Percentiles rank a stretch among this genome's conserved stretches.
Conservation (phyloP, 345 rosid species). For the Pelargonium nanum region DNA sequence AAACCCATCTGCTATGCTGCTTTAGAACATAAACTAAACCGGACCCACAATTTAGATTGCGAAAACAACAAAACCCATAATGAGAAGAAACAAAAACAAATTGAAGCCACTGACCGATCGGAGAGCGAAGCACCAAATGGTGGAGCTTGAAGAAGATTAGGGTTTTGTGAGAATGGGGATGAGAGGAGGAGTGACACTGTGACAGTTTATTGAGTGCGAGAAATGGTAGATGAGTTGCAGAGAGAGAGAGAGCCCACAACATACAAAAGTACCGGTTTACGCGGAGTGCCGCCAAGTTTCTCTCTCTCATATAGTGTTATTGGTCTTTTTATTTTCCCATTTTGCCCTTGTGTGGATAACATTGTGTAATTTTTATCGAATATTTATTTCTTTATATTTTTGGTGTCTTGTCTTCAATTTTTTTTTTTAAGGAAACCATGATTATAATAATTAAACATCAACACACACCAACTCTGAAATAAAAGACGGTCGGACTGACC, state of each 20-base stretch:
- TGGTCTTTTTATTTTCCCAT: background rate
- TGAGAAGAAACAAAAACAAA: background rate
- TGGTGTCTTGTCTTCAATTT: background rate
- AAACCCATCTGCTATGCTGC: no score
- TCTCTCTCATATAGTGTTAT: background rate
- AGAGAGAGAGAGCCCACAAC: slow-evolving; percentile 4
- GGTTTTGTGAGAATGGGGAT: background rate
- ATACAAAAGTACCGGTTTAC: slow-evolving; percentile 22
- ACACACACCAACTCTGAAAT: no score
- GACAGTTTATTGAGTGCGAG: background rate
- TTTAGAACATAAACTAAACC: background rate
- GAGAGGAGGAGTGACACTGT: background rate
- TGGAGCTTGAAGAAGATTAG: background rate
- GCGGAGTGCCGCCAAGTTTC: slow-evolving; percentile 38
- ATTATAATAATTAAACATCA: no score
- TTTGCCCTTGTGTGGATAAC: background rate
- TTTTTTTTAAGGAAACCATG: no score
- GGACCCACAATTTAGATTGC: background rate
- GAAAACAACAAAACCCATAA: background rate
- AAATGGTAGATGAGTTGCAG: background rate
- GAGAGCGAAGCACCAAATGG: background rate
- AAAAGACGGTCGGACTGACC: no score
- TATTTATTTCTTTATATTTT: slow-evolving; percentile 2
- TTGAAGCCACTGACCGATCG: background rate
- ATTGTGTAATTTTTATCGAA: background rate